phyloP scores from a whole-genome alignment of 202 grass and related monocot species.

The Panicum virgatum region DNA sequence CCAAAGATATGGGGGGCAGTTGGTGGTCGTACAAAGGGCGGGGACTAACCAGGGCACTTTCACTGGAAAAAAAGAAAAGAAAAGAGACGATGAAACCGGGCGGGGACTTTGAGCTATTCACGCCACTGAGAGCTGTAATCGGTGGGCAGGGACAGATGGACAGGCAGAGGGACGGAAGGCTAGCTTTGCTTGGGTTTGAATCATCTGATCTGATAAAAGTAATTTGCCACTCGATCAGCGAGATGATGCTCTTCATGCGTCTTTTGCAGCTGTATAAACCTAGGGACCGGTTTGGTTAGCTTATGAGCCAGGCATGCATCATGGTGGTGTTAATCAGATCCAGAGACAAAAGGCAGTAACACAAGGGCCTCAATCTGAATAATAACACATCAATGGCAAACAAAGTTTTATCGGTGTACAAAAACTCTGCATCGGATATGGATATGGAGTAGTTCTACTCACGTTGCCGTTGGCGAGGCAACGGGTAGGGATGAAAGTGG shows the following conservation, averaged over 20 bases:
- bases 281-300: neutral
- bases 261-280: conserved; percentile 29
- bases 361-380: neutral
- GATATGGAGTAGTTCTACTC: neutral
- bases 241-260: neutral
- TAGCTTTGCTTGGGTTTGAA: conserved; percentile 47
- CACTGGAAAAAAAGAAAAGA: conserved; percentile 19
- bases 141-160: neutral
- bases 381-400: neutral
- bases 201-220: conserved; percentile 37
- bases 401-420: neutral
- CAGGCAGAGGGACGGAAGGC: neutral
- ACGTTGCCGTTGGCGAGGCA: too few species aligned
- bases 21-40: neutral
- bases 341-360: neutral
- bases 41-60: conserved; percentile 22
- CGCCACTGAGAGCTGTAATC: conserved; percentile 3
- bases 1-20: neutral
- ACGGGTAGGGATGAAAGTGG: too few species aligned
- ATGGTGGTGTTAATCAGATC: neutral
- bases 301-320: conserved; percentile 7
- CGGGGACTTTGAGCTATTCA: neutral
- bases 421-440: neutral
- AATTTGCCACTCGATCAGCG: neutral
- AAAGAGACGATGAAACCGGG: neutral